A percentile compares a stretch with the other conserved stretches of the same genome.
Conservation (phyloP, 441 rosid genomes). For the Pelargonium myrrhifolium region DNA sequence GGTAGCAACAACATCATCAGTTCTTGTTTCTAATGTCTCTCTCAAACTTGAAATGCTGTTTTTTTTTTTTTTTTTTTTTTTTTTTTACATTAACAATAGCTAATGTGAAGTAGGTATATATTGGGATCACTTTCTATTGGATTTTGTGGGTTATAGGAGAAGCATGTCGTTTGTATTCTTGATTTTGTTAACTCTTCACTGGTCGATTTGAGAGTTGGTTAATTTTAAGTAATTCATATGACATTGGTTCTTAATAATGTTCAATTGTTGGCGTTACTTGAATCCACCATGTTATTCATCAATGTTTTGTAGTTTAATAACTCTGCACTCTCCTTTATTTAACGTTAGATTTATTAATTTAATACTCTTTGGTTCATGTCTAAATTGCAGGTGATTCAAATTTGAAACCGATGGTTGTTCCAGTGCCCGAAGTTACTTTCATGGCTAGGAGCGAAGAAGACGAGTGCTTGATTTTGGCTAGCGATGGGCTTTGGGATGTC, state of each 20-base stretch:
- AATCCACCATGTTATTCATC: not conserved
- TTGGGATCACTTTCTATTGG: too few relatives aligned
- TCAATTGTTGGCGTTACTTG: not conserved
- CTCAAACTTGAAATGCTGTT: not conserved
- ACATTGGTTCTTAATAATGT: not conserved
- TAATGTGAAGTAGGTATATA: too few relatives aligned
- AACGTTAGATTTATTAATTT: not conserved
- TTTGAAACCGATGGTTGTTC: conserved; percentile 10
- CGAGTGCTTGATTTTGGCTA: conserved; percentile 23
- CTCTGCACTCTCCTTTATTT: not conserved
- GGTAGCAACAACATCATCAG: not conserved
- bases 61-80: too few relatives aligned
- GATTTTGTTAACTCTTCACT: not conserved
- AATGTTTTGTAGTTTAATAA: not conserved
- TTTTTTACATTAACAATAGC: too few relatives aligned
- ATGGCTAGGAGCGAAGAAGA: conserved; percentile 7
- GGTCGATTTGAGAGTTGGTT: not conserved
- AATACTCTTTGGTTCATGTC: not conserved
- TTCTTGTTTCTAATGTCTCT: too few relatives aligned
- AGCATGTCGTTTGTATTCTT: not conserved
- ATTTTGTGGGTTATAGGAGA: not conserved
- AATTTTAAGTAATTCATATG: not conserved
- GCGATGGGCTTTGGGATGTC: conserved; percentile 23
- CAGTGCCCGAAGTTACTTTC: conserved; percentile 10
- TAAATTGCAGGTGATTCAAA: conserved; percentile 4